phyloP scores from a whole-genome alignment of 2,329 filamentous ascomycete genomes.

The Trichoderma cornu-damae region DNA sequence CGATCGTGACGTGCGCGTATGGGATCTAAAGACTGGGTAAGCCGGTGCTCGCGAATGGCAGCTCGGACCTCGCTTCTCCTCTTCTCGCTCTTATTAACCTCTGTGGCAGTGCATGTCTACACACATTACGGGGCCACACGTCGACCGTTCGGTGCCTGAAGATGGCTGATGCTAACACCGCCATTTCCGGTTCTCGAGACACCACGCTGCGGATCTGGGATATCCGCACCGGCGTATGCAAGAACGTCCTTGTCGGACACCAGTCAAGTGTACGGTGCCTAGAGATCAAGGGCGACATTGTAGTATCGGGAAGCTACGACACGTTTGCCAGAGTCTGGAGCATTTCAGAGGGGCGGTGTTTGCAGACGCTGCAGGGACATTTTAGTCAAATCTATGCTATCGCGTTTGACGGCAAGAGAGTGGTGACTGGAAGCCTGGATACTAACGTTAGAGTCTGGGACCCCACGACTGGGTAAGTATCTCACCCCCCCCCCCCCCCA shows the following conservation, averaged over 20 bases:
- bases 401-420: slow-evolving; percentile 88
- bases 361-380: slow-evolving; percentile 85
- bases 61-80: background rate
- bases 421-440: slow-evolving; percentile 92
- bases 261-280: slow-evolving; percentile 93
- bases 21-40: slow-evolving; percentile 91
- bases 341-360: slow-evolving; percentile 88
- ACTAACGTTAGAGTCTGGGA: slow-evolving; percentile 98
- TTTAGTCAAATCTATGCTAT: slow-evolving; percentile 99
- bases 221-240: slow-evolving; percentile 78
- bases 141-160: slow-evolving; percentile 95
- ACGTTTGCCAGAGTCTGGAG: slow-evolving; percentile 97
- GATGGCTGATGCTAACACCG: slow-evolving; percentile 91
- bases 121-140: slow-evolving; percentile 88
- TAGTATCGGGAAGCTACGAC: slow-evolving; percentile 98
- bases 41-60: slow-evolving; percentile 25
- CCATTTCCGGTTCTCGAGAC: slow-evolving; percentile 93
- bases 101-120: slow-evolving; percentile 58
- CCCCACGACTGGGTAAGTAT: slow-evolving; percentile 73
- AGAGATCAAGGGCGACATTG: slow-evolving; percentile 91
- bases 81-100: slow-evolving; percentile 21
- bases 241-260: slow-evolving; percentile 87
- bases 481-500: background rate
- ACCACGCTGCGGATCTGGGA: slow-evolving; percentile 96
- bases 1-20: slow-evolving; percentile 92